Evolutionary conservation across 2,329 filamentous ascomycete species (phyloP).

Genomic region (Talaromyces sp.): DNA sequence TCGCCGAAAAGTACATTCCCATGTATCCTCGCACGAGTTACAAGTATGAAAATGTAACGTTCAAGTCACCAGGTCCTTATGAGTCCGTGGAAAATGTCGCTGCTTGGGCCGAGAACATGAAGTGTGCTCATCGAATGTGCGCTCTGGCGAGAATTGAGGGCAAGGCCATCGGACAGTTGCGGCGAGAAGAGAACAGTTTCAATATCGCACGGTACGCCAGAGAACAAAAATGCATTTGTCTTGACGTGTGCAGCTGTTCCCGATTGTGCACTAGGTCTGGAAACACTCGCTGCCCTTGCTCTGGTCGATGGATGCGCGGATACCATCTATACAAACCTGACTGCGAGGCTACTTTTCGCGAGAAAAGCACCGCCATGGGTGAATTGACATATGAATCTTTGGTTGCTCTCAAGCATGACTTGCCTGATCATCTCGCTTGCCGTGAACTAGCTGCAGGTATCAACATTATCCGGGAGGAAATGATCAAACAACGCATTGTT

Average conservation of each 20-base stretch:
- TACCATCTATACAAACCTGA: constrained; percentile 21
- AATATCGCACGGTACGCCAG: constrained; percentile 28
- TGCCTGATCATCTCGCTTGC: constrained; percentile 4
- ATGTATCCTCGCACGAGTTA: constrained; percentile 18
- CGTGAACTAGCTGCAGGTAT: constrained; percentile 13
- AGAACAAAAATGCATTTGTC: constrained; percentile 37
- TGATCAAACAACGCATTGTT: constrained; percentile 12
- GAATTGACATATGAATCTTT: constrained; percentile 15
- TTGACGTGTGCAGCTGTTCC: constrained; percentile 32
- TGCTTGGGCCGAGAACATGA: constrained; percentile 27
- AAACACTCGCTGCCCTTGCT: constrained; percentile 34
- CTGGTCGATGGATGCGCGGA: constrained; percentile 33
- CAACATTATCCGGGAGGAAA: constrained; percentile 15
- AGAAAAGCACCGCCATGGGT: constrained; percentile 11
- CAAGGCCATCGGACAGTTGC: constrained; percentile 34
- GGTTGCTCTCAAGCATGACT: constrained; percentile 2
- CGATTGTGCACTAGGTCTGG: constrained; percentile 31
- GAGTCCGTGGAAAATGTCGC: constrained; percentile 20
- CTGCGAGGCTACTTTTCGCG: constrained; percentile 1
- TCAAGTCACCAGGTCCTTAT: constrained; percentile 21
- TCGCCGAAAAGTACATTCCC: constrained; percentile 38
- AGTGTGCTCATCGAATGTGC: constrained; percentile 32
- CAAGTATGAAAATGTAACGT: background rate
- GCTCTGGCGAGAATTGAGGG: constrained; percentile 35
- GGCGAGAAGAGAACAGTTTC: constrained; percentile 26